phyloP scores from a whole-genome alignment of 2,329 filamentous ascomycete genomes.

The Paradendryphiella salina region DNA sequence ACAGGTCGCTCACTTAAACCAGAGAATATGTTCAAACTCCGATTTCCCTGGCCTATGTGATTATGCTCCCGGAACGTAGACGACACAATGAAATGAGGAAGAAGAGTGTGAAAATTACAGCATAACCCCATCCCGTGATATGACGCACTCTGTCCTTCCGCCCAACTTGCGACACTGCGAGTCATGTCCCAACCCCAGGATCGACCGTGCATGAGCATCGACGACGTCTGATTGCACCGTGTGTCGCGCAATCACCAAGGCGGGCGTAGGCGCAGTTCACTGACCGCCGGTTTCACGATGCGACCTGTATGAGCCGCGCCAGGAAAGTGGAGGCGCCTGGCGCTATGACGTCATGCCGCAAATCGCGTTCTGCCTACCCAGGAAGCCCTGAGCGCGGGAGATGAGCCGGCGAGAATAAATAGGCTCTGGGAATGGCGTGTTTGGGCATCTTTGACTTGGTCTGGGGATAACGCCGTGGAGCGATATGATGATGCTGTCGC shows the following conservation, averaged over 20 bases:
- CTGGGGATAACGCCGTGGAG: neutral
- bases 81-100: neutral
- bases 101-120: constrained; percentile 7
- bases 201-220: constrained; percentile 17
- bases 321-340: constrained; percentile 4
- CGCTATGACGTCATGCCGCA: constrained; percentile 13
- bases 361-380: neutral
- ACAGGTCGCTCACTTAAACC: neutral
- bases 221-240: constrained; percentile 24
- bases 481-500: too few species aligned
- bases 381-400: neutral
- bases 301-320: constrained; percentile 7
- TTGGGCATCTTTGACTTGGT: neutral
- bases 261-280: constrained; percentile 11
- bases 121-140: constrained; percentile 13
- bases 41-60: neutral
- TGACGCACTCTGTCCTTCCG: constrained; percentile 22
- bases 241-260: constrained; percentile 17
- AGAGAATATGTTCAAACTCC: neutral
- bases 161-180: constrained; percentile 5
- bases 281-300: constrained; percentile 24
- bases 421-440: neutral
- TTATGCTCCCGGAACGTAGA: neutral
- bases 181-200: constrained; percentile 13
- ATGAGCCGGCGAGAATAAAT: constrained; percentile 3